Evolutionary conservation across 495 filamentous ascomycete species (phyloP).

Genomic region (Beverwykella pulmonaria): DNA sequence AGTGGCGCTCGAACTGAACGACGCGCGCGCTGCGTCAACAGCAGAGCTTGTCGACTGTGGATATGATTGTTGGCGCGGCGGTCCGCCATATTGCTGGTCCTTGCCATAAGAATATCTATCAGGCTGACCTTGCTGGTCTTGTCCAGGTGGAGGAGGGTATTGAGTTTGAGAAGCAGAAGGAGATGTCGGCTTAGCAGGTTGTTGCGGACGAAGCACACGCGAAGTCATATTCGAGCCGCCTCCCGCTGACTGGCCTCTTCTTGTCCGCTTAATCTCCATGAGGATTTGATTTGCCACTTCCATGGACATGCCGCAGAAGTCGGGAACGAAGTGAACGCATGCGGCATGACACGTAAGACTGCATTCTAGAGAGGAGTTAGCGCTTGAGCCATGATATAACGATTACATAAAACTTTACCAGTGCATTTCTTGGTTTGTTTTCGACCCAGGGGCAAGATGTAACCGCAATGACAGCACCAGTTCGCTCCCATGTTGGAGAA

Average conservation of each 20-base stretch:
- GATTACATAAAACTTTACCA: slow-evolving; percentile 57
- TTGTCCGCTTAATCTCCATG: slow-evolving; percentile 63
- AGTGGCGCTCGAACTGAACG: slow-evolving; percentile 40
- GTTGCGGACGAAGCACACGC: slow-evolving; percentile 65
- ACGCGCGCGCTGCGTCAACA: slow-evolving; percentile 53
- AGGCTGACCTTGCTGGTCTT: slow-evolving; percentile 52
- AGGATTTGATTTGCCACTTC: slow-evolving; percentile 93
- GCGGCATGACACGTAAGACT: slow-evolving; percentile 84
- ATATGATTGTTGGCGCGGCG: slow-evolving; percentile 47
- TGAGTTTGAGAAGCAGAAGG: slow-evolving; percentile 42
- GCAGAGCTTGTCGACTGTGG: slow-evolving; percentile 45
- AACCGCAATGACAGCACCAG: slow-evolving; percentile 99
- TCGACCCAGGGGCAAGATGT: slow-evolving; percentile 93
- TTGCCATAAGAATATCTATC: slow-evolving; percentile 54
- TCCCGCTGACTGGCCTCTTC: slow-evolving; percentile 54
- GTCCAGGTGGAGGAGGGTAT: slow-evolving; percentile 43
- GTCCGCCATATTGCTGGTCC: slow-evolving; percentile 45
- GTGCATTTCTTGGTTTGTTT: slow-evolving; percentile 91
- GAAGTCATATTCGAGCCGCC: slow-evolving; percentile 59
- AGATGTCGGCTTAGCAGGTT: slow-evolving; percentile 46
- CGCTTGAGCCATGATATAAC: slow-evolving; percentile 1
- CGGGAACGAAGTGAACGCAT: slow-evolving; percentile 93
- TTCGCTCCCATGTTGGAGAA: slow-evolving; percentile 97
- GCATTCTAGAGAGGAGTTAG: slow-evolving; percentile 67
- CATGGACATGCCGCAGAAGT: slow-evolving; percentile 99